Percentiles rank a stretch among this genome's conserved stretches.
These are phyloP conservation scores for Takakia lepidozioides DNA, from an alignment of 225 moss, liverwort and hornwort genomes.

Conservation along the genomic window DNA sequence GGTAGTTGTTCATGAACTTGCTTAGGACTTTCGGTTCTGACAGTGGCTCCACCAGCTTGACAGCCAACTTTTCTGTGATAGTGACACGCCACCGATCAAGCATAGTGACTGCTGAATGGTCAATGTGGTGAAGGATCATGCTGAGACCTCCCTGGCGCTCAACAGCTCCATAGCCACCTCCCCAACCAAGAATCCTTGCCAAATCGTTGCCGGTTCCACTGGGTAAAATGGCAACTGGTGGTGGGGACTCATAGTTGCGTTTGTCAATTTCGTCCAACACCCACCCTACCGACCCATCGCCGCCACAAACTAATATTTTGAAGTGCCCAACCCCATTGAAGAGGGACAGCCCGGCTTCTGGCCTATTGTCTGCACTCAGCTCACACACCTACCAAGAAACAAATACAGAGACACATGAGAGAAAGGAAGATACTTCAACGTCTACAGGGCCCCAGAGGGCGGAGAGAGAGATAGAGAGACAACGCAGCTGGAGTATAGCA, in stretches of 20 bases:
- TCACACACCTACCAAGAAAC: conserved; percentile 34
- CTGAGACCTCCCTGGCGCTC: conserved; percentile 40
- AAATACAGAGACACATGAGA: not conserved
- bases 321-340: conserved; percentile 39
- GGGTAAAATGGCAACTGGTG: conserved; percentile 41
- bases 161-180: conserved; percentile 37
- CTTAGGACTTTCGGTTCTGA: conserved; percentile 1
- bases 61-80: conserved; percentile 24
- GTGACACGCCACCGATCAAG: conserved; percentile 44
- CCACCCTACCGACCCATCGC: conserved; percentile 55
- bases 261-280: conserved; percentile 51
- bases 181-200: conserved; percentile 47
- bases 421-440: too few species aligned
- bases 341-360: conserved; percentile 25
- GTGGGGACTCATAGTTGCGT: conserved; percentile 45
- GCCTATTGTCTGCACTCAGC: conserved; percentile 16
- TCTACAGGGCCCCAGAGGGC: too few species aligned
- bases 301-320: conserved; percentile 45
- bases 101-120: conserved; percentile 50
- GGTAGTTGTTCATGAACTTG: conserved; percentile 49
- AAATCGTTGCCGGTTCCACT: conserved; percentile 51
- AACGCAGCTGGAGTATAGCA: too few species aligned
- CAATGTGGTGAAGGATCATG: conserved; percentile 42
- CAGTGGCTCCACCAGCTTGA: conserved; percentile 12
- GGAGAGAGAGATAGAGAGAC: too few species aligned